A percentile compares a stretch with the other conserved stretches of the same genome.
Evolutionary conservation across 805 yeast genomes (phyloP).

Genomic region (Priceomyces carsonii): DNA sequence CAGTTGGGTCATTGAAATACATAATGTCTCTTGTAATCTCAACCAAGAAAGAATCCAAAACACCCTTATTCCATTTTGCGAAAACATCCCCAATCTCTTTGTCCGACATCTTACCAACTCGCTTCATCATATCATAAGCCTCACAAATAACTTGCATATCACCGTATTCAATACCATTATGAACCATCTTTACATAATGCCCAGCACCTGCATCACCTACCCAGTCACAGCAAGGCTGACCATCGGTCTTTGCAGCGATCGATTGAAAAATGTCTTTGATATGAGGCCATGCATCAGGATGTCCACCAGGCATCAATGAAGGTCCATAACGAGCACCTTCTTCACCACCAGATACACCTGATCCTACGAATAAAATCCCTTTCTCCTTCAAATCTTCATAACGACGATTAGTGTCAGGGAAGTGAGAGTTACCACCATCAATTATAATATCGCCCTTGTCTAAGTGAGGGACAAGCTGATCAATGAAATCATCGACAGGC

Average conservation of each 20-base stretch:
- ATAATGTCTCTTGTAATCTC: constrained; percentile 96
- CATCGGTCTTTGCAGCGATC: constrained; percentile 93
- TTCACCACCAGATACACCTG: constrained; percentile 99
- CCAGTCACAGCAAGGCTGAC: constrained; percentile 99
- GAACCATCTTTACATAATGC: constrained; percentile 99
- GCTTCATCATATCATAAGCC: constrained; percentile 94
- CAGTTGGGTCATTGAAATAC: constrained; percentile 79
- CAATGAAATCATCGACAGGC: constrained; percentile 91
- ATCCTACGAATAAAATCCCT: constrained; percentile 93
- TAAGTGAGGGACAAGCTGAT: constrained; percentile 83
- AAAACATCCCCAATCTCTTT: constrained; percentile 93
- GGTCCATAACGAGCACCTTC: constrained; percentile 99
- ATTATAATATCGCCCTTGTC: constrained; percentile 98
- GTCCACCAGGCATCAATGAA: constrained; percentile 99
- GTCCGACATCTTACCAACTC: constrained; percentile 87
- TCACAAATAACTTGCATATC: constrained; percentile 99
- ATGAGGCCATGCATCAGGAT: constrained; percentile 97
- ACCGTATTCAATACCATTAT: constrained; percentile 99
- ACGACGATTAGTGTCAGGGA: constrained; percentile 98
- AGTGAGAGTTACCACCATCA: constrained; percentile 99
- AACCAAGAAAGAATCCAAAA: constrained; percentile 92
- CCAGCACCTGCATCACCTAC: constrained; percentile 99
- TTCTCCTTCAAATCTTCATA: constrained; percentile 78
- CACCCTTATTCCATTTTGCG: constrained; percentile 94
- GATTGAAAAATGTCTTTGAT: constrained; percentile 95